Base-by-base conservation (phyloP, 306 rosid genomes). In the Pachyrhizus erosus region DNA sequence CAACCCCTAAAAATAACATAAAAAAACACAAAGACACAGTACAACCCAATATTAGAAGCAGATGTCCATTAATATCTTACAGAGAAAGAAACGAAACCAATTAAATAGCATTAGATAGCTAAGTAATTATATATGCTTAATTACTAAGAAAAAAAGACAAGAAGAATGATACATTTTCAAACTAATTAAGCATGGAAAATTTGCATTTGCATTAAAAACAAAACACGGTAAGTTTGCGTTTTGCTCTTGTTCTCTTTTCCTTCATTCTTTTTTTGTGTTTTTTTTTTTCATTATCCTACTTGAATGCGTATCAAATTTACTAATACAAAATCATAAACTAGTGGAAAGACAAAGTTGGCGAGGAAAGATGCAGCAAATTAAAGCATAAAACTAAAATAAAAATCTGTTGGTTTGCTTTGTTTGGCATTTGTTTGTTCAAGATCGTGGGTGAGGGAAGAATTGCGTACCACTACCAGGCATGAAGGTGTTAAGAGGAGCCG, bases 401-500 rank as follows among this genome's bases (percentile, higher is more conserved):
- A 77, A 33, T 21, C 18, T 24, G 4, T 65, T 26, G 42, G 49
- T 52, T 55, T 57, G 82, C 11, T 43, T 40, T 75, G 2, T 39
- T 48, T 81, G n/a, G 66, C 31, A 6, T 76, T 75, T 70, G 61
- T 82, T 75, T 82, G 74, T 80, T 89, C 91, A 93, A 86, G 99
- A 92, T 91, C 99, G 92, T 85, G 97, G 97, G 70, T 92, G 98
- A 77, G 88, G 92, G 97, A 93, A 96, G 97, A 93, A 96, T 87
- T 96, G 99, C 97, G 99, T 96, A 91, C 97, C 99, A 55, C 98
- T 91, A 73, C 92, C 91, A 78, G 94, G 87, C 89, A 96, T 91
- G 93, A 79, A 96, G 31, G 97, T 66, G 88, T 84, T 93, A n/a
- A 89, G 82, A 6, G 94, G 91, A 80, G 94, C 84, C 15, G 91